phyloP scores from a whole-genome alignment of 352 stramenopile genomes.

The Phytophthora parvispora region DNA sequence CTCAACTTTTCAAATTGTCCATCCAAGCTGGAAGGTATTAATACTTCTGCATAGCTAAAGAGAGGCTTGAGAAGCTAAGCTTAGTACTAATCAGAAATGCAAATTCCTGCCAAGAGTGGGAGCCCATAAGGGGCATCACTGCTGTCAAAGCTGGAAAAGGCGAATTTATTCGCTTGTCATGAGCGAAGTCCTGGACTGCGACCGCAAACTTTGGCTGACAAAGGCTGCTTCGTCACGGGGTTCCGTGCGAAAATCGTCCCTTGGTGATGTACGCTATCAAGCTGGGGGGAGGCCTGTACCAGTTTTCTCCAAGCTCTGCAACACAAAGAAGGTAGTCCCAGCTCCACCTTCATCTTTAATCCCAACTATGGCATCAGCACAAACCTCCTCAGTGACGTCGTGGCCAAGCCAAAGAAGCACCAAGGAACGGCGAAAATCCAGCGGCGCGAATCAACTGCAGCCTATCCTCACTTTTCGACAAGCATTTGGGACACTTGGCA shows the following conservation, averaged over 20 bases:
- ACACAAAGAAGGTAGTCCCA: constrained; percentile 1
- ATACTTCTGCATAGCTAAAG: too few relatives aligned
- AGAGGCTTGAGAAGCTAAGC: too few relatives aligned
- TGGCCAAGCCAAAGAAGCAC: constrained; percentile 1
- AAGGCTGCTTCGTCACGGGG: constrained; percentile 1
- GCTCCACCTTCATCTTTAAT: neutral
- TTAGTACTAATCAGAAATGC: neutral
- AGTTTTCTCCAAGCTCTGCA: neutral
- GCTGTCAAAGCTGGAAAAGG: neutral
- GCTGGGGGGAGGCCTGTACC: neutral
- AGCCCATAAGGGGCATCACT: neutral
- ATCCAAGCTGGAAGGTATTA: constrained; percentile 12
- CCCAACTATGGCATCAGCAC: neutral
- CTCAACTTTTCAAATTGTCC: constrained; percentile 16
- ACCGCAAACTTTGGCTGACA: constrained; percentile 13
- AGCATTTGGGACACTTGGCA: constrained; percentile 28
- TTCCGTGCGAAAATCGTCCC: neutral
- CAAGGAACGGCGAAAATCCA: constrained; percentile 2
- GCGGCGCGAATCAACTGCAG: neutral
- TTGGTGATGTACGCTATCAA: neutral
- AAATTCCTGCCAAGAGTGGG: neutral
- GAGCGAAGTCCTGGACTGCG: neutral
- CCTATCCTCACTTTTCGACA: constrained; percentile 12
- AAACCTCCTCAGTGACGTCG: neutral
- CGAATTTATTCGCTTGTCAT: neutral